phyloP scores from a whole-genome alignment of 371 early-diverging fungal species.

The Apophysomyces ossiformis region DNA sequence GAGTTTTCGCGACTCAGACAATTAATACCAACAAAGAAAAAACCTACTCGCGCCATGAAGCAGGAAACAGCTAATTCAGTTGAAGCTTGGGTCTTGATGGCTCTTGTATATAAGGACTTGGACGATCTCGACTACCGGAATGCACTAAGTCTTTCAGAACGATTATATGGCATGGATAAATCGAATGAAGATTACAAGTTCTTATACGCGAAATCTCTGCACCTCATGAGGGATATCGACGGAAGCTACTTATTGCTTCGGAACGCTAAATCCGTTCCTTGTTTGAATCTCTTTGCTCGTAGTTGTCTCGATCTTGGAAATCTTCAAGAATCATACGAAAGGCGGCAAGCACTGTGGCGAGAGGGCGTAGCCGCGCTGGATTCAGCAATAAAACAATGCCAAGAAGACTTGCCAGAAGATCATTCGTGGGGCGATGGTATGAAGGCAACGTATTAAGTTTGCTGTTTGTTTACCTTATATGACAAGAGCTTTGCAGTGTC shows the following conservation, averaged over 20 bases:
- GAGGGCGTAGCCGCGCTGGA: slow-evolving; percentile 50
- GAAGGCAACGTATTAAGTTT: neutral
- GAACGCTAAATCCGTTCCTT: slow-evolving; percentile 27
- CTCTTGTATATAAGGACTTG: slow-evolving; percentile 45
- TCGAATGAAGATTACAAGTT: slow-evolving; percentile 39
- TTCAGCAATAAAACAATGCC: slow-evolving; percentile 26
- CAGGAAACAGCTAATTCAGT: slow-evolving; percentile 27
- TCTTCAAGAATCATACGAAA: slow-evolving; percentile 41
- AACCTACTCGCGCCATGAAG: neutral
- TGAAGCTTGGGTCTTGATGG: slow-evolving; percentile 46
- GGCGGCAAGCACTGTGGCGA: slow-evolving; percentile 43
- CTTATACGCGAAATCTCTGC: slow-evolving; percentile 48
- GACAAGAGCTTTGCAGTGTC: slow-evolving; percentile 42
- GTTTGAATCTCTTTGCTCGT: slow-evolving; percentile 47
- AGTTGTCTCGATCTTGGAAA: slow-evolving; percentile 54
- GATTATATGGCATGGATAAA: slow-evolving; percentile 51
- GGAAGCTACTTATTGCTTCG: slow-evolving; percentile 40
- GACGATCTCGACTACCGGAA: slow-evolving; percentile 50
- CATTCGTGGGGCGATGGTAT: slow-evolving; percentile 56
- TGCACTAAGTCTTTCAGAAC: slow-evolving; percentile 51
- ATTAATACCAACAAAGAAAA: no score
- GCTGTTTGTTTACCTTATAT: slow-evolving; percentile 1
- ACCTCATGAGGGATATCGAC: slow-evolving; percentile 37
- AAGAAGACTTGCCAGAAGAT: slow-evolving; percentile 8
- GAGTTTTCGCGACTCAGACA: no score